phyloP scores from a whole-genome alignment of 2,329 filamentous ascomycete species.

The Fusarium sp. region DNA sequence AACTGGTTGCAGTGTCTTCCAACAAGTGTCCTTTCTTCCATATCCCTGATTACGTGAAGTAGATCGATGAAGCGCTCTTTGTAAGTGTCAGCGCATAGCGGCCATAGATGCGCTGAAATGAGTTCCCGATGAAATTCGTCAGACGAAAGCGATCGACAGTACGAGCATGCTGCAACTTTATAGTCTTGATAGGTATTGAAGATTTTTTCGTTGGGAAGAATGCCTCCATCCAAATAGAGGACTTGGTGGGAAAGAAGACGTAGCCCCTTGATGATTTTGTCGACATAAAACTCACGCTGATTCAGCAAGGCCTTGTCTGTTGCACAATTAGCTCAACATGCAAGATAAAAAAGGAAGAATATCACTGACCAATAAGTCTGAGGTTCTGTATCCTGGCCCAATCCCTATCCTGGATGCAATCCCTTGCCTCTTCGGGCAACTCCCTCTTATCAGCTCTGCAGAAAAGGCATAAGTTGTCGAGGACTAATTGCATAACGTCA shows the following conservation, averaged over 20 bases:
- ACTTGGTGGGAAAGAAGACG: slow-evolving; percentile 21
- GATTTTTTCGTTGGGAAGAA: slow-evolving; percentile 7
- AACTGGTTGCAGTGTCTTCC: slow-evolving; percentile 15
- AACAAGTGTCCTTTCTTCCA: background rate
- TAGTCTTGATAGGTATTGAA: background rate
- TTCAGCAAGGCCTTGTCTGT: slow-evolving; percentile 3
- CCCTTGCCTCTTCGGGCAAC: background rate
- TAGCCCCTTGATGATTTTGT: slow-evolving; percentile 9
- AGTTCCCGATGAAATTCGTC: slow-evolving; percentile 2
- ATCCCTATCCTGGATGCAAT: background rate
- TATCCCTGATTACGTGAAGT: background rate
- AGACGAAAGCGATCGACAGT: slow-evolving; percentile 1
- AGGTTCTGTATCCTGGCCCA: slow-evolving; percentile 1
- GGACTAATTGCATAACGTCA: background rate
- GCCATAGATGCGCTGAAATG: slow-evolving; percentile 5
- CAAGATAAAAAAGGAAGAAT: too few relatives aligned
- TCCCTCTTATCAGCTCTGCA: background rate
- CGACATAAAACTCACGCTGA: background rate
- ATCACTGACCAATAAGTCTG: slow-evolving; percentile 1
- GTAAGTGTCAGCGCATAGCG: background rate
- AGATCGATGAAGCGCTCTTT: slow-evolving; percentile 2
- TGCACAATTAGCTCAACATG: background rate
- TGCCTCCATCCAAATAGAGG: slow-evolving; percentile 1
- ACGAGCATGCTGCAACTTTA: slow-evolving; percentile 10
- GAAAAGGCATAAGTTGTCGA: background rate